Evolutionary conservation across 208 protist genomes (phyloP), one percentile per base, ranked within the genome.

Genomic region (Leishmania arabica): DNA sequence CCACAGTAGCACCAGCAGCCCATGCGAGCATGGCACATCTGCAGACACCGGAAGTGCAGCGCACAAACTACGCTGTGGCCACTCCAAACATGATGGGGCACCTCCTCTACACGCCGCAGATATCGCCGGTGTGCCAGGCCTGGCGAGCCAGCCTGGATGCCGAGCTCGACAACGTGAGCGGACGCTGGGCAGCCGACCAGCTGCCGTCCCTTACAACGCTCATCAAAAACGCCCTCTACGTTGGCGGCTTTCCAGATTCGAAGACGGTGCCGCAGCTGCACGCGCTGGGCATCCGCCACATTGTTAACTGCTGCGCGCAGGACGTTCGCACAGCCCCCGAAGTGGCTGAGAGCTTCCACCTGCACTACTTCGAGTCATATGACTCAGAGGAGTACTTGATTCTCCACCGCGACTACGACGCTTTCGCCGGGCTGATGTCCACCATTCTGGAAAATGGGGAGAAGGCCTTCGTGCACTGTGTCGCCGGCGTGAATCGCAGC

Each of bases 401-500:
- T 70, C 83, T 97, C 7, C 90, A 90, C 83, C 86, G 93, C 83
- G 88, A 95, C 72, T 95, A 92, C 66, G 86, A 95, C 8, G 58
- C 24, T 3, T 96, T 97, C 84, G 84, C 84, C n/a, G 27, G 83
- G 7, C 80, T 95, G 40, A 81, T 97, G 60, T 84, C 78, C n/a
- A 77, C 64, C 37, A 65, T 90, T 6, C 65, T 84, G 75, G 79
- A 77, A 42, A 80, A 75, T 24, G 87, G 90, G 2, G 89, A 91
- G 60, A 85, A 82, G n/a, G 93, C 95, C 6, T 97, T 93, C 78
- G 95, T 96, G 74, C 95, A 97, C 83, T 97, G 95, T 80, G 80
- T 97, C 54, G 95, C 93, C 19, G 95, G 95, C 6, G 85, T 97
- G 58, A 97, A 97, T 78, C 87, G 95, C 60, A 97, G 95, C 81